Conservation (phyloP, 2,329 filamentous ascomycete genomes). For the Hansfordia pulvinata region DNA sequence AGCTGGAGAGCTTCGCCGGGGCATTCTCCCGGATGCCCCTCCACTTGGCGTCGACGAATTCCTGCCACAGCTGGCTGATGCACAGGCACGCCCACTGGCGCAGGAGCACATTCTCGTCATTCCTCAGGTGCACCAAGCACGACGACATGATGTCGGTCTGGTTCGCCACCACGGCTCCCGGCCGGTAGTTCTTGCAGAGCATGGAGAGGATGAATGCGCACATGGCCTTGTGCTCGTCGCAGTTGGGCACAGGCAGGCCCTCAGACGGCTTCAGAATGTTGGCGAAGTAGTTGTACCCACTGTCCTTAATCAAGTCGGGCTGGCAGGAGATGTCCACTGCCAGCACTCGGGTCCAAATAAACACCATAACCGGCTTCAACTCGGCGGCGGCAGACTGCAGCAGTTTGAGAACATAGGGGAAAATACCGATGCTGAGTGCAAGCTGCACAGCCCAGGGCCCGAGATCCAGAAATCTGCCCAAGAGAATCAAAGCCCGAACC, state of each 20-base stretch:
- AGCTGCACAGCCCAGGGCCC: constrained; percentile 98
- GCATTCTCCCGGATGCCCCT: constrained; percentile 82
- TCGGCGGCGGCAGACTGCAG: constrained; percentile 90
- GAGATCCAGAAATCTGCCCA: constrained; percentile 87
- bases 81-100: constrained; percentile 94
- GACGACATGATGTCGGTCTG: constrained; percentile 82
- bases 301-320: constrained; percentile 87
- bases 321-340: constrained; percentile 93
- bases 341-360: constrained; percentile 94
- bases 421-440: constrained; percentile 93
- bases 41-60: constrained; percentile 90
- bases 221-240: constrained; percentile 94
- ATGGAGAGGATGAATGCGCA: constrained; percentile 95
- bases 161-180: constrained; percentile 84
- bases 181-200: constrained; percentile 89
- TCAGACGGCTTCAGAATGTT: constrained; percentile 79
- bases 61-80: constrained; percentile 86
- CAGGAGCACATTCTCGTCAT: constrained; percentile 76
- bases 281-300: constrained; percentile 93
- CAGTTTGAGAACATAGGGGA: constrained; percentile 95
- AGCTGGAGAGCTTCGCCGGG: constrained; percentile 63
- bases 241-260: constrained; percentile 72
- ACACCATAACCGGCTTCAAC: constrained; percentile 96
- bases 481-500: constrained; percentile 75
- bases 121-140: constrained; percentile 70